Base-by-base conservation (phyloP, 257 asterid species). In the Paulownia fortunei region DNA sequence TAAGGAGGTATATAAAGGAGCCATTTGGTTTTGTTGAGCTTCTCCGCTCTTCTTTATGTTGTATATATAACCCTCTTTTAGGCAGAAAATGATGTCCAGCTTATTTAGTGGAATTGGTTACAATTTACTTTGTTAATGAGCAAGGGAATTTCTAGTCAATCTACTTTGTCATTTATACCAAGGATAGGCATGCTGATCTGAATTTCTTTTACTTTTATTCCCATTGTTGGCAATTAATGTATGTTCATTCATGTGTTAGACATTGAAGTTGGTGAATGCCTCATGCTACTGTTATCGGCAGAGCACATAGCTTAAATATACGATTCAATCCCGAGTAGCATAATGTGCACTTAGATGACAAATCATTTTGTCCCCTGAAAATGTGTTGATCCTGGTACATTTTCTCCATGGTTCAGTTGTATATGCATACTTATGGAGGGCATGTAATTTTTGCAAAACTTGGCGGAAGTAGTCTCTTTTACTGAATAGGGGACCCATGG, bases 1-100 rank as follows among this genome's bases (percentile, higher is more conserved):
- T 61, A 42, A 75, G 49, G 76, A 62, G 71, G 76, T 79, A 62
- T 71, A 32, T 13, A 7, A 56, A 71, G 77, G 73, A 76, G 69
- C 59, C 71, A 55, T 56, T 21, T 39, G 60, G 69, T 42, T 59
- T 18, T 73, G 36, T 74, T 71, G 49, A 60, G 59, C 23, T 26
- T 78, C 75, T 59, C 65, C 21, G 27, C 75, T 68, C 60, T 9
- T 37, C 49, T 37, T 46, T 74, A 44, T 59, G 13, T 54, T 15
- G 26, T 47, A 36, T 36, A 61, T 44, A 41, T 59, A 26, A 12
- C 59, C 79, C 27, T 23, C 18, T 59, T 60, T 26, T 64, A 59
- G 77, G 24, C 9, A 51, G 32, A 23, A 65, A 65, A 36, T 27
- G 24, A 8, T 10, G 7, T 46, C 52, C 76, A 52, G 10, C 65